These are phyloP conservation scores for Chrysanthemum makinoi DNA, from an alignment of 129 eudicot genomes.

Conservation along the genomic window DNA sequence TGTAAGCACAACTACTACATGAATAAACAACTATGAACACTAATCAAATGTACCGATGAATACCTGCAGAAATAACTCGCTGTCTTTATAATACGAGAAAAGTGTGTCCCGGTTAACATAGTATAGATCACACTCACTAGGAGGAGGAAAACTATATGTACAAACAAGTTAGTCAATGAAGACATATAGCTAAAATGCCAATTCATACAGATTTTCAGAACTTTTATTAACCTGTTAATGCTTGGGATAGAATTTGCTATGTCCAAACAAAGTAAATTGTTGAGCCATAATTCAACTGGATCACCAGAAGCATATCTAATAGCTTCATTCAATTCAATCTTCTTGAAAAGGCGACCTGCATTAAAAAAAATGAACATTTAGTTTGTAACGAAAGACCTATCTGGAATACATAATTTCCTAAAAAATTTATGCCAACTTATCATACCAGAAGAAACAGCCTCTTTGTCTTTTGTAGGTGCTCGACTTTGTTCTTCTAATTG, in stretches of 20 bases:
- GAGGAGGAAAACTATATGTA: slow-evolving; percentile 74
- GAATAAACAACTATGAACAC: slow-evolving; percentile 6
- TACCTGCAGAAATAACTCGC: slow-evolving; percentile 93
- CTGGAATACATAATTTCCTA: neutral
- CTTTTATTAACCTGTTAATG: slow-evolving; percentile 60
- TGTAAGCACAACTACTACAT: slow-evolving; percentile 14
- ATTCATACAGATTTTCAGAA: slow-evolving; percentile 11
- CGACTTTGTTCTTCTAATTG: slow-evolving; percentile 85
- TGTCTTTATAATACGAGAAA: slow-evolving; percentile 92
- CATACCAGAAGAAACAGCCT: slow-evolving; percentile 64
- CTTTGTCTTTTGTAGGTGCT: slow-evolving; percentile 51
- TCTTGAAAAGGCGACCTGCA: slow-evolving; percentile 84
- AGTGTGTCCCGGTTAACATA: slow-evolving; percentile 97
- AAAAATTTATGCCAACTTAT: neutral
- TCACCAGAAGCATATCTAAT: slow-evolving; percentile 96
- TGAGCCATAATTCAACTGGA: slow-evolving; percentile 94
- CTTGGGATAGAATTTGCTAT: slow-evolving; percentile 76
- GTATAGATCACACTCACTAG: slow-evolving; percentile 85
- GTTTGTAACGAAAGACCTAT: neutral
- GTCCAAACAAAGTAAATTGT: slow-evolving; percentile 83
- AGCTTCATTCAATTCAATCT: slow-evolving; percentile 83
- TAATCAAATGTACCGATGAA: neutral
- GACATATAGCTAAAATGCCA: slow-evolving; percentile 1
- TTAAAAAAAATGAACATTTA: slow-evolving; percentile 8
- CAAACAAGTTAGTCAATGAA: slow-evolving; percentile 20